phyloP scores from a whole-genome alignment of 192 early-diverging fungal species.

The Podila minutissima region DNA sequence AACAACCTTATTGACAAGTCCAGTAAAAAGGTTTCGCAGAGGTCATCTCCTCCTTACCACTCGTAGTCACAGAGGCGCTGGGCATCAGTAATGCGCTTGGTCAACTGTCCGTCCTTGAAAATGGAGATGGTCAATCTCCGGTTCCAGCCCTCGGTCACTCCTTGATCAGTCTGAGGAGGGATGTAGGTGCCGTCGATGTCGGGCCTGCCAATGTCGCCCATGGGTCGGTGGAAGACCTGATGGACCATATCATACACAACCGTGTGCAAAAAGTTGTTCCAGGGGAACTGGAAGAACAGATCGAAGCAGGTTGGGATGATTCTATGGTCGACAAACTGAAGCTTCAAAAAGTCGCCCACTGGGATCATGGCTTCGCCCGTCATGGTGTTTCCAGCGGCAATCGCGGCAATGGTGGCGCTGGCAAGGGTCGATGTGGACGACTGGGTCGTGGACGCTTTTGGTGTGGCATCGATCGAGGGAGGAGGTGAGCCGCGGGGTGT shows the following conservation, averaged over 20 bases:
- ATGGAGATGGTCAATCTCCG: conserved; percentile 62
- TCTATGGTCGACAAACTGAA: conserved; percentile 70
- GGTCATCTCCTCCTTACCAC: conserved; percentile 59
- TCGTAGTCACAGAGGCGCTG: conserved; percentile 85
- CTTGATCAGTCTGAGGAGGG: conserved; percentile 38
- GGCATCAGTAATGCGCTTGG: conserved; percentile 84
- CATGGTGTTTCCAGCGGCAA: conserved; percentile 8
- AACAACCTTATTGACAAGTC: background rate
- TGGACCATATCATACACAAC: conserved; percentile 99
- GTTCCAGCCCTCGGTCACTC: conserved; percentile 47
- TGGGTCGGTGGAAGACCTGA: conserved; percentile 95
- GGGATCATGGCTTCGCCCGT: conserved; percentile 53
- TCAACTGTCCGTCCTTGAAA: conserved; percentile 88
- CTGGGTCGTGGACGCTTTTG: background rate
- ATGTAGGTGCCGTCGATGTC: conserved; percentile 41
- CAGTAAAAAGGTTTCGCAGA: background rate
- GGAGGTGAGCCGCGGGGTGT: conserved; percentile 39
- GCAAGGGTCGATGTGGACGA: conserved; percentile 3
- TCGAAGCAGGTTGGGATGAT: conserved; percentile 77
- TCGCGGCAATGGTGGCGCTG: conserved; percentile 16
- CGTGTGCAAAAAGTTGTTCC: conserved; percentile 99
- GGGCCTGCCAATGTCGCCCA: conserved; percentile 60
- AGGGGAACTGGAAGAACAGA: conserved; percentile 93
- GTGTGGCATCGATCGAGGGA: background rate
- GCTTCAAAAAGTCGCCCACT: conserved; percentile 80